phyloP scores from a whole-genome alignment of 768 basidiomycete species.

The Lepiota brunneoincarnata region DNA sequence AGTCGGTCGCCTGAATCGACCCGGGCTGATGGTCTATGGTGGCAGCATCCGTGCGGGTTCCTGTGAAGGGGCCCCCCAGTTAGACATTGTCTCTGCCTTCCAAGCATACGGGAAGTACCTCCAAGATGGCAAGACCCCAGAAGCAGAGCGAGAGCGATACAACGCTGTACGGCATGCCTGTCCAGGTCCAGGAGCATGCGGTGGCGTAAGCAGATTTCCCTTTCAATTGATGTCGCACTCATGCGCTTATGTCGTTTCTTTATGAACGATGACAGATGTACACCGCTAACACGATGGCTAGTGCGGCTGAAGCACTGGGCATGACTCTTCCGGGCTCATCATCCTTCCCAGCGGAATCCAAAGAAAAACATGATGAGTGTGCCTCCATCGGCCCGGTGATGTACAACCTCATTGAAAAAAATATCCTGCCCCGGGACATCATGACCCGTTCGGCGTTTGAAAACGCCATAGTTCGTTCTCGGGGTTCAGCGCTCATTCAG shows the following conservation, averaged over 20 bases:
- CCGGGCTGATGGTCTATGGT: conserved; percentile 97
- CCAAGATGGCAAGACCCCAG: conserved; percentile 79
- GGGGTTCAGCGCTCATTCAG: not conserved
- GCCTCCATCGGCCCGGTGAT: conserved; percentile 78
- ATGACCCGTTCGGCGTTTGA: conserved; percentile 98
- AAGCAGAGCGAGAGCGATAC: conserved; percentile 82
- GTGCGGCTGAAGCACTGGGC: conserved; percentile 90
- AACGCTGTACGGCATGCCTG: conserved; percentile 90
- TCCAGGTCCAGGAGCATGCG: conserved; percentile 97
- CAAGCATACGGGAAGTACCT: conserved; percentile 96
- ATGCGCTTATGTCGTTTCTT: not conserved
- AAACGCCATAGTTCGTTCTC: conserved; percentile 82
- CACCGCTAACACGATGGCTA: conserved; percentile 98
- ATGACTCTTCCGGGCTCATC: conserved; percentile 98
- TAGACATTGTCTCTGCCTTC: conserved; percentile 97
- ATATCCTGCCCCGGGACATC: conserved; percentile 91
- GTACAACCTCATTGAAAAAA: conserved; percentile 83
- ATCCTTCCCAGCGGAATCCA: conserved; percentile 90
- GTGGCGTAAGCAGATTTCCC: conserved; percentile 67
- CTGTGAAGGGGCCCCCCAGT: conserved; percentile 81
- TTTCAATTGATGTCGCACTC: not conserved
- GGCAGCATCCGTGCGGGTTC: conserved; percentile 92
- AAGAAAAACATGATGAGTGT: conserved; percentile 87
- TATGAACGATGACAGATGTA: conserved; percentile 67
- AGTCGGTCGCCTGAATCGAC: conserved; percentile 95